A percentile compares a stretch with the other conserved stretches of the same genome.
Evolutionary conservation across 129 eudicot genomes (phyloP).

Genomic region (Saussurea involucrata): DNA sequence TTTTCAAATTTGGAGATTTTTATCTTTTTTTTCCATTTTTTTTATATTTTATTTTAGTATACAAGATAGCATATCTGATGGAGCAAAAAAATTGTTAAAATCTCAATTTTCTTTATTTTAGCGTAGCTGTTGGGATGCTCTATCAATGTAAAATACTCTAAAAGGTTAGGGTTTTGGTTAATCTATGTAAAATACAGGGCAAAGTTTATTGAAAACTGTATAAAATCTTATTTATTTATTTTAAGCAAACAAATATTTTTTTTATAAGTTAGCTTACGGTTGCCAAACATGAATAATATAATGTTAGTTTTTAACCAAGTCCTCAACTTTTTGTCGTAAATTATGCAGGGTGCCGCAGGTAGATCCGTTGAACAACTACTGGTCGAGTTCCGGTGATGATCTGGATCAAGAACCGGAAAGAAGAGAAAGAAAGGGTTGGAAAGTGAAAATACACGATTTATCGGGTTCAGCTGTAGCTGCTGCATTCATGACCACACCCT

Average conservation of each 20-base stretch:
- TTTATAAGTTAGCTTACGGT: neutral
- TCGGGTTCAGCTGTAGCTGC: slow-evolving; percentile 95
- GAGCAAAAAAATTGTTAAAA: too few relatives aligned
- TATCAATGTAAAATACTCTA: too few relatives aligned
- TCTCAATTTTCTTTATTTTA: too few relatives aligned
- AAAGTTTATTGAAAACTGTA: neutral
- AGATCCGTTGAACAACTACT: slow-evolving; percentile 63
- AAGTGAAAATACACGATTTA: slow-evolving; percentile 78
- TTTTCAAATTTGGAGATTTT: too few relatives aligned
- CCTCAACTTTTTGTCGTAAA: neutral
- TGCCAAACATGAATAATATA: neutral
- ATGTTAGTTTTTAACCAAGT: neutral
- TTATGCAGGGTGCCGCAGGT: slow-evolving; percentile 58
- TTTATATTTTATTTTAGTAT: too few relatives aligned
- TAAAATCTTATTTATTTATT: neutral
- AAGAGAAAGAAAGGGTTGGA: slow-evolving; percentile 93
- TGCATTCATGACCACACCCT: slow-evolving; percentile 93
- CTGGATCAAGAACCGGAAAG: slow-evolving; percentile 60
- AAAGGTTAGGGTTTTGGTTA: neutral
- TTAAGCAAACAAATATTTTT: neutral
- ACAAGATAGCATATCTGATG: too few relatives aligned
- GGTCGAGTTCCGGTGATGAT: slow-evolving; percentile 55
- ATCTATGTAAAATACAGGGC: neutral
- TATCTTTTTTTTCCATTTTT: too few relatives aligned
- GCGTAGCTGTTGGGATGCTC: too few relatives aligned